Percentiles rank a stretch among this genome's conserved stretches.
Evolutionary conservation across 768 basidiomycete species (phyloP).

Genomic region (Chlorophyllum brunneum): DNA sequence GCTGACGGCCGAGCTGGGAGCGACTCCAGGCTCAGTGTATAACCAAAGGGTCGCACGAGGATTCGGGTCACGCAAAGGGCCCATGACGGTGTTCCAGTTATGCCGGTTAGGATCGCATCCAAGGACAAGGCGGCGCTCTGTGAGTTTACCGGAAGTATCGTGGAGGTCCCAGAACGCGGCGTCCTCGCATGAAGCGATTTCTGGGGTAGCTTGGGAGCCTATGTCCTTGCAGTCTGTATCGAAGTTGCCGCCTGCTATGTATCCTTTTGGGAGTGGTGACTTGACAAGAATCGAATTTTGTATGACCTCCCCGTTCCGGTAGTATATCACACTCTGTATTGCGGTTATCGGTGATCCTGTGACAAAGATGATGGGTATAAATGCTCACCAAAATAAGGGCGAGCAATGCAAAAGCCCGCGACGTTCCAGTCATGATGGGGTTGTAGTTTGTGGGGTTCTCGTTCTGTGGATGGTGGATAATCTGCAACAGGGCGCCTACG

Average conservation of each 20-base stretch:
- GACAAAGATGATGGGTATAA: background rate
- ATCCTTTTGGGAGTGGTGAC: constrained; percentile 44
- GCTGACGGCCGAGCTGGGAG: constrained; percentile 13
- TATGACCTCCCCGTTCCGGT: constrained; percentile 38
- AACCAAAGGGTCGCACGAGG: constrained; percentile 64
- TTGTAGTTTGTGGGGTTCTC: background rate
- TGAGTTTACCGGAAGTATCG: constrained; percentile 32
- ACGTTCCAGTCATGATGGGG: background rate
- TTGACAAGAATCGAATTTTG: constrained; percentile 38
- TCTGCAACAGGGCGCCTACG: background rate
- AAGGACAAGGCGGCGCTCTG: constrained; percentile 42
- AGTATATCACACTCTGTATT: constrained; percentile 38
- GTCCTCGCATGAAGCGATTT: constrained; percentile 60
- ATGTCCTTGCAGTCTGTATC: constrained; percentile 41
- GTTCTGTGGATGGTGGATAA: background rate
- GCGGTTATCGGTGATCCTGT: background rate
- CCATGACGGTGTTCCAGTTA: constrained; percentile 77
- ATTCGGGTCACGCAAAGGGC: constrained; percentile 55
- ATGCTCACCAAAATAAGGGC: constrained; percentile 2
- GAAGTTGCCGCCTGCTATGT: constrained; percentile 49
- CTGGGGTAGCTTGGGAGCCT: constrained; percentile 25
- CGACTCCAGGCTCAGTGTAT: constrained; percentile 24
- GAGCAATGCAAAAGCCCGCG: constrained; percentile 5
- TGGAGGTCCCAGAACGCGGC: constrained; percentile 60
- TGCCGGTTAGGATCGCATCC: constrained; percentile 54